Evolutionary conservation across 805 yeast species (phyloP), one percentile per base, ranked within the genome.

Genomic region (Ogataea chonburiensis): DNA sequence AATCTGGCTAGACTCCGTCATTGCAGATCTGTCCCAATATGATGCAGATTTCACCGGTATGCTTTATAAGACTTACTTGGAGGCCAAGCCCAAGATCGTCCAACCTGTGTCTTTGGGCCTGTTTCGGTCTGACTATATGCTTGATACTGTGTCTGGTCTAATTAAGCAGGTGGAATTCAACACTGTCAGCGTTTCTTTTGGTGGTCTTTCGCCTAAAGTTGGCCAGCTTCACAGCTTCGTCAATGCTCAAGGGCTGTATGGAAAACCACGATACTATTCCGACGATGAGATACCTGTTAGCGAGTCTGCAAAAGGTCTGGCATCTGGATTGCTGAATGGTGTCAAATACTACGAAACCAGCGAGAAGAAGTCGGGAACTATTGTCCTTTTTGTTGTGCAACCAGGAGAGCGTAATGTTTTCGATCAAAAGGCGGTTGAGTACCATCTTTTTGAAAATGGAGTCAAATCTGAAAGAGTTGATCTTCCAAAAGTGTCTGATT

Each of bases 101-200:
- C 96, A 85, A 55, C 75, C 79, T 2, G 67, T 86, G 23, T 74
- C 88, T 0, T 67, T 89, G 28, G 98, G 97, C 0, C 61, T 93
- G 7, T 89, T 88, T 60, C 75, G 98, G 58, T 82, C 94, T 0
- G 98, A 93, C 55, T 93, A 91, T 53, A 78, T 93, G 79, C 64
- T 79, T 22, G 80, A 81, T 22, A 53, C 58, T 17, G 55, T 60
- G 39, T 56, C 72, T n/a, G 68, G 71, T 25, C 58, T 61, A 17
- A 82, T 91, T 52, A 89, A 91, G 56, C 98, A 93, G 61, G 93
- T 93, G 34, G 99, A 93, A 60, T 91, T 91, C 66, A 93, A 93
- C 62, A 89, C 98, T 1, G 86, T 93, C 3, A 84, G 96, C 52
- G 96, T 91, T 3, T 89, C 97, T 1, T 93, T 93, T 66, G 96